Conservation (phyloP, 139 green algal species). For the Volvox africanus region DNA sequence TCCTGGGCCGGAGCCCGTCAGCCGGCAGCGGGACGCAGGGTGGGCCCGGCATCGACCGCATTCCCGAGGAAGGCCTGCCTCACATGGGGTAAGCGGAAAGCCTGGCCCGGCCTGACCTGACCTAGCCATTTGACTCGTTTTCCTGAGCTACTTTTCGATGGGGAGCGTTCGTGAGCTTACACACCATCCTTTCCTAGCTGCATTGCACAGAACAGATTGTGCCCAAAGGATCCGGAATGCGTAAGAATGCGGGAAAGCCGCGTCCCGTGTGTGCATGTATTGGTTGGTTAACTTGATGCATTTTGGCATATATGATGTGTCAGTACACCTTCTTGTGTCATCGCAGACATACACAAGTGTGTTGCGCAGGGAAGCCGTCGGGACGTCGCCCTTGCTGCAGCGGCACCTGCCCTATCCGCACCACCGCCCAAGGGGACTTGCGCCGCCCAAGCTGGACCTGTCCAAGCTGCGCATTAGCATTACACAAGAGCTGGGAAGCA, state of each 20-base stretch:
- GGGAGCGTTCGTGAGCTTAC: too few relatives aligned
- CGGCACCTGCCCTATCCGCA: background rate
- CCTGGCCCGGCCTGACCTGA: too few relatives aligned
- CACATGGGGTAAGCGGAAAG: background rate
- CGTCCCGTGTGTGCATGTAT: too few relatives aligned
- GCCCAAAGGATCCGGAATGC: too few relatives aligned
- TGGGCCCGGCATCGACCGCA: background rate
- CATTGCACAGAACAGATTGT: too few relatives aligned
- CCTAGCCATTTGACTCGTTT: too few relatives aligned
- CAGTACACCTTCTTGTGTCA: too few relatives aligned
- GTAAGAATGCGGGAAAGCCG: too few relatives aligned
- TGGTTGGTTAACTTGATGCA: too few relatives aligned
- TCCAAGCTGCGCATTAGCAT: constrained; percentile 31
- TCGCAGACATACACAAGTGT: background rate
- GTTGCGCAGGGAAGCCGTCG: background rate
- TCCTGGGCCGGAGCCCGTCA: background rate
- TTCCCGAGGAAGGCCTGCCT: constrained; percentile 10
- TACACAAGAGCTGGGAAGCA: background rate
- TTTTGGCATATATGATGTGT: too few relatives aligned
- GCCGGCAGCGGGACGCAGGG: background rate
- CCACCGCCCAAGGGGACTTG: background rate
- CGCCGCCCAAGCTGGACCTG: constrained; percentile 36
- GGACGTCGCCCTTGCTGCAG: background rate
- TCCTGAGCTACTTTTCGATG: too few relatives aligned
- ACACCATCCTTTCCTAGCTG: too few relatives aligned